Conservation (phyloP, 345 rosid species). For the Murraya paniculata region DNA sequence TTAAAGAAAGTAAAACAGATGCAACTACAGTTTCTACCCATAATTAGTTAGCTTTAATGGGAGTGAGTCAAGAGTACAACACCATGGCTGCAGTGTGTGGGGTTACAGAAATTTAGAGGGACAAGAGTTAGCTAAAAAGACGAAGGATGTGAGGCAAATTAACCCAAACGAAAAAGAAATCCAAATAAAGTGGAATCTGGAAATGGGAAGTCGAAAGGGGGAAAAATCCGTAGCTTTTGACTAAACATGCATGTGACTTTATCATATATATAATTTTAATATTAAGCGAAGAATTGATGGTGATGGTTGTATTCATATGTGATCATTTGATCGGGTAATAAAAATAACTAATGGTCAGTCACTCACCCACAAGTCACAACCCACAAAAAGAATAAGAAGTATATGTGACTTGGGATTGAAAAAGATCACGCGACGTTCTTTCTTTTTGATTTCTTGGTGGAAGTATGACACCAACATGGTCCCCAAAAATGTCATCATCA, state of each 20-base stretch:
- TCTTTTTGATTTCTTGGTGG: constrained; percentile 3
- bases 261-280: neutral
- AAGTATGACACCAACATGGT: constrained; percentile 9
- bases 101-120: too few relatives aligned
- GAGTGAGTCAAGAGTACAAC: too few relatives aligned
- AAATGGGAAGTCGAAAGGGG: neutral
- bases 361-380: neutral
- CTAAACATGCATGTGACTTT: neutral
- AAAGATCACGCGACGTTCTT: neutral
- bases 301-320: neutral
- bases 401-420: neutral
- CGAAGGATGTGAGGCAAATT: too few relatives aligned
- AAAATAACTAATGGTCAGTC: neutral
- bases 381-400: neutral
- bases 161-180: too few relatives aligned
- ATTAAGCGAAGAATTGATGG: neutral
- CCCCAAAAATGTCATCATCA: neutral
- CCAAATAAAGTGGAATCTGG: too few relatives aligned
- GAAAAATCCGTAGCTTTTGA: neutral
- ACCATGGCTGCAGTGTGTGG: too few relatives aligned
- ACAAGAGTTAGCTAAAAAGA: too few relatives aligned
- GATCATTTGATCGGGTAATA: neutral
- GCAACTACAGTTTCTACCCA: too few relatives aligned
- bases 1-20: too few relatives aligned
- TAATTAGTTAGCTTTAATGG: too few relatives aligned